These are phyloP conservation scores for Nepenthes alata DNA, from an alignment of 179 eudicot genomes.

Conservation along the genomic window DNA sequence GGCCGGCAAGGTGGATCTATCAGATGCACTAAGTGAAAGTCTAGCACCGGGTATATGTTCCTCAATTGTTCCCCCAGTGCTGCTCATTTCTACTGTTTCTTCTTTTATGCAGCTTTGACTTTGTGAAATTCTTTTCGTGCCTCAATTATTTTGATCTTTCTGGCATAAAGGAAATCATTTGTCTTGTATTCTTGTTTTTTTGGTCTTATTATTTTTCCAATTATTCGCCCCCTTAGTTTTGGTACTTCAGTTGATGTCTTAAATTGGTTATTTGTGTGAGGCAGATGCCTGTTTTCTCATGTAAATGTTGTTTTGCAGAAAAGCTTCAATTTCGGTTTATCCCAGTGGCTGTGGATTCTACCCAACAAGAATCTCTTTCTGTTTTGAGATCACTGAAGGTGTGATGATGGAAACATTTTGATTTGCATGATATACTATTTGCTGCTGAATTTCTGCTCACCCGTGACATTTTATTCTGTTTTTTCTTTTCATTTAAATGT, in stretches of 20 bases:
- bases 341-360: constrained; percentile 48
- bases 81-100: background rate
- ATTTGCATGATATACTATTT: background rate
- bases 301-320: constrained; percentile 14
- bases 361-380: constrained; percentile 65
- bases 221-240: too few relatives aligned
- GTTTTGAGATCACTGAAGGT: constrained; percentile 78
- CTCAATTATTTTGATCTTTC: too few relatives aligned
- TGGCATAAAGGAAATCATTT: too few relatives aligned
- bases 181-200: too few relatives aligned
- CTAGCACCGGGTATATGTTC: constrained; percentile 26
- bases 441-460: background rate
- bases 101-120: background rate
- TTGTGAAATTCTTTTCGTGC: background rate
- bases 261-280: too few relatives aligned
- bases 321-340: constrained; percentile 30
- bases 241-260: too few relatives aligned
- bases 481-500: background rate
- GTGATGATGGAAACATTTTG: constrained; percentile 13
- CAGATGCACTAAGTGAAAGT: constrained; percentile 20
- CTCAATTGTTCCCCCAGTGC: background rate
- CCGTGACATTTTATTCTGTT: background rate
- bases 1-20: constrained; percentile 16
- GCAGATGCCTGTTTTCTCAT: background rate
- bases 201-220: too few relatives aligned